Base-by-base conservation (phyloP, 352 stramenopile genomes). In the Phytophthora ramorum region DNA sequence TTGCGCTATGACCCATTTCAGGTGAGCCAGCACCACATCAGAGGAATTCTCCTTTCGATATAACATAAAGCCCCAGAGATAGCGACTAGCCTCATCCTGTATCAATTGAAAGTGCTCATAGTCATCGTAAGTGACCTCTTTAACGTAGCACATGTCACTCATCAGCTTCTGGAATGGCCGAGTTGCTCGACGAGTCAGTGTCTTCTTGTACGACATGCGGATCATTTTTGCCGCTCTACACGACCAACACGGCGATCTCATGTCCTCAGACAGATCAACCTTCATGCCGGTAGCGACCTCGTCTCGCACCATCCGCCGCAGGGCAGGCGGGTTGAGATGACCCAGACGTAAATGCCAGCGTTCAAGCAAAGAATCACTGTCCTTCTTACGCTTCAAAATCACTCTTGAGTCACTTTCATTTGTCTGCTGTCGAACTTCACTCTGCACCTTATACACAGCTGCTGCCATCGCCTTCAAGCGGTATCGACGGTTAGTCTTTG, bases 131-230 rank as follows among this genome's bases (percentile, higher is more conserved):
- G 45, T 55, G 37, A 20, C n/a, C 32, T 51, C 28, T 2, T 24
- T 37, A 3, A 68, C 16, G 12, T 58, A 62, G 10, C 51, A 58
- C 51, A 53, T 53, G 16, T 63, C 50, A 3, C 43, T 57, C 59
- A 67, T 61, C 6, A 61, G 17, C 24, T 60, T 61, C 14, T 60
- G 59, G 7, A 47, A 60, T 16, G 50, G 59, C 3, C 12, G 16
- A 2, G 4, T 44, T 10, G 50, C 22, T 35, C 59, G 50, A 10
- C 17, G 24, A 46, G 50, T 56, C 17, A 20, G 12, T 4, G 41
- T 17, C 10, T 37, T 60, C 17, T 67, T 67, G 22, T 56, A 67
- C 3, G 50, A 67, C 59, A 67, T 67, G 7, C 59, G 26, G n/a
- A 17, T 54, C 47, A 43, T 43, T 16, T 58, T 58, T 7, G 24